These are phyloP conservation scores for Leccinum truebloodii DNA, from an alignment of 768 basidiomycete genomes.

Conservation along the genomic window DNA sequence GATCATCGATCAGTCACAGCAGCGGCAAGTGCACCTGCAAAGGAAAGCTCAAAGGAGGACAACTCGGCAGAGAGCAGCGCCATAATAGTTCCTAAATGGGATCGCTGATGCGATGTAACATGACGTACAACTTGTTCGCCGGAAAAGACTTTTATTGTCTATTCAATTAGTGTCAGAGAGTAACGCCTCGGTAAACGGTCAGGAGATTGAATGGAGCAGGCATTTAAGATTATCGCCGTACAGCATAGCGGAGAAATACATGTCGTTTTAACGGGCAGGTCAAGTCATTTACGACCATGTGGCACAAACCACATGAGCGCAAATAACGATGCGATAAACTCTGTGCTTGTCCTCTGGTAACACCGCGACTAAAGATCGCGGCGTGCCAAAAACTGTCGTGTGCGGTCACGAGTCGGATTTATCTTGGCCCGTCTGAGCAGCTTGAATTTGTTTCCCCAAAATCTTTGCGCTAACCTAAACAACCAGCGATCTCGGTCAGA, in stretches of 20 bases:
- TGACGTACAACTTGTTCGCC: conserved; percentile 23
- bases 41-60: conserved; percentile 28
- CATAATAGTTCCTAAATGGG: conserved; percentile 26
- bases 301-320: conserved; percentile 7
- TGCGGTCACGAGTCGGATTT: conserved; percentile 30
- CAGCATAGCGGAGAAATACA: conserved; percentile 11
- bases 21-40: conserved; percentile 13
- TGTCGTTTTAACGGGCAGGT: conserved; percentile 8
- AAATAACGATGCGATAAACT: conserved; percentile 19
- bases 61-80: conserved; percentile 21
- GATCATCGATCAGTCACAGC: conserved; percentile 16
- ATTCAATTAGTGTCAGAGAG: conserved; percentile 17
- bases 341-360: conserved; percentile 10
- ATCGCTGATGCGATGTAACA: conserved; percentile 16
- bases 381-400: conserved; percentile 4
- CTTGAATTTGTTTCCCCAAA: conserved; percentile 57
- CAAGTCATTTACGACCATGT: conserved; percentile 16
- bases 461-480: conserved; percentile 80
- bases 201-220: conserved; percentile 32
- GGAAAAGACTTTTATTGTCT: conserved; percentile 23
- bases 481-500: conserved; percentile 16
- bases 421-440: conserved; percentile 32
- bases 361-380: conserved; percentile 4
- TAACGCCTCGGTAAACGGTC: conserved; percentile 23
- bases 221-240: conserved; percentile 15